These are phyloP conservation scores for Emericellopsis terricola DNA, from an alignment of 495 filamentous ascomycete genomes.

Conservation along the genomic window DNA sequence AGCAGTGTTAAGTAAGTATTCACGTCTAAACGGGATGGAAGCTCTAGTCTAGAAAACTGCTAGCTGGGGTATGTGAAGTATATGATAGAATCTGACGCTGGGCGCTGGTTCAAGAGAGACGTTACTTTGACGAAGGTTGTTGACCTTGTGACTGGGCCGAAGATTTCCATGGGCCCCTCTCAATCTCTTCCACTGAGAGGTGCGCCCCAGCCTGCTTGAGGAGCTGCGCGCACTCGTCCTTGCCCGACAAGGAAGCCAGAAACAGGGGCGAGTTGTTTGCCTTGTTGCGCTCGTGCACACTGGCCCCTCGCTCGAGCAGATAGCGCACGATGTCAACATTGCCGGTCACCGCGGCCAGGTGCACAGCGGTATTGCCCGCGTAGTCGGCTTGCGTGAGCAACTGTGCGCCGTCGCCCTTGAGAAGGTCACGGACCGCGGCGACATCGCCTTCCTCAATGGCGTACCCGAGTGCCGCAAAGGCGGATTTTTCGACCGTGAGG, in stretches of 20 bases:
- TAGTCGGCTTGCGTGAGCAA: conserved; percentile 70
- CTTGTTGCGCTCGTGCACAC: conserved; percentile 71
- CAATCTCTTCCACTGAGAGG: conserved; percentile 7
- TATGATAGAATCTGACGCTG: too few species aligned
- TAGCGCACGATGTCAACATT: conserved; percentile 42
- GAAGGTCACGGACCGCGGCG: conserved; percentile 39
- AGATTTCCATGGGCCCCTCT: conserved; percentile 1
- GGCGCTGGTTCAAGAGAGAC: too few species aligned
- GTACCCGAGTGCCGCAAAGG: conserved; percentile 61
- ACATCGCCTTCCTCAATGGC: conserved; percentile 61
- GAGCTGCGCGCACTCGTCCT: conserved; percentile 41
- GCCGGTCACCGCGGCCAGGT: conserved; percentile 35
- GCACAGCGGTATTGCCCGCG: conserved; percentile 70
- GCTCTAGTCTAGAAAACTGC: too few species aligned
- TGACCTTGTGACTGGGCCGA: too few species aligned
- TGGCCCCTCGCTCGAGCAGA: conserved; percentile 60
- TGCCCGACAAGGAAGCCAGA: conserved; percentile 41
- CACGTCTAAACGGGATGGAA: too few species aligned
- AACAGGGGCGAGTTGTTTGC: conserved; percentile 70
- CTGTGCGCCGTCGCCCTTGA: conserved; percentile 42
- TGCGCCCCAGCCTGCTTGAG: conserved; percentile 26
- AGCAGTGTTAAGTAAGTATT: too few species aligned
- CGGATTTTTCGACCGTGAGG: conserved; percentile 22
- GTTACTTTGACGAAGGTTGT: too few species aligned
- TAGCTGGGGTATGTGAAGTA: too few species aligned